Evolutionary conservation across 2,329 filamentous ascomycete genomes (phyloP), one percentile per base, ranked within the genome.

Genomic region (Colletotrichum nymphaeae): DNA sequence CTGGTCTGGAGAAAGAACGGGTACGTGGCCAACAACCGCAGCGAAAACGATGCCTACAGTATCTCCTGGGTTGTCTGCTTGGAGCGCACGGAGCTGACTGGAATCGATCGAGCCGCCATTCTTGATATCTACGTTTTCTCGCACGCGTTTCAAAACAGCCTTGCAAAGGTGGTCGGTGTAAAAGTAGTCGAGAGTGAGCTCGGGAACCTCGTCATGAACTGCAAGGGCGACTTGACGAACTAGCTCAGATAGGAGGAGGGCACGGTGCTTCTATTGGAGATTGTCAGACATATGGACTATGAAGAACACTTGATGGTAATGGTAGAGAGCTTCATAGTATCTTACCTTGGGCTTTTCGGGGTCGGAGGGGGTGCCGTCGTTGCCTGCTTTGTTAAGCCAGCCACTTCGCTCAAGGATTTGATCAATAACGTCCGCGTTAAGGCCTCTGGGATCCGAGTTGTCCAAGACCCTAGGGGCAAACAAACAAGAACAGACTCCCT

Each of bases 31-130:
- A 22, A 62, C 56, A 14, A 32, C 37, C 8, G 56, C 42, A 30
- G 66, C 58, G 12, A 70, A 64, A 14, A 66, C 52, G 3, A 66
- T 22, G 19, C 67, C 62, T 5, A 70, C 67, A 16, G 53, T 37
- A 32, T 59, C 46, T 19, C 49, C 32, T 22, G 66, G 52, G 22
- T 66, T 57, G 24, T 65, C 37, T 16, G 16, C 35, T 35, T 37
- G 30, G 14, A 67, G 57, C 37, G 63, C 26, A 16, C 46, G 37
- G 35, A 70, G n/a, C 12, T 35, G 32, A 26, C n/a, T 30, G 8
- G 59, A 24, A 22, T 52, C 63, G 35, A 56, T 26, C 6, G 63
- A 58, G 7, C 53, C 42, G 7, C 19, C 16, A 37, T 11, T 37
- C 2, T 19, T 24, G 7, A 16, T 19, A n/a, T 63, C 24, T 22